A percentile compares a stretch with the other conserved stretches of the same genome.
Evolutionary conservation across 495 filamentous ascomycete species (phyloP).

Genomic region (Penicillium diatomitis): DNA sequence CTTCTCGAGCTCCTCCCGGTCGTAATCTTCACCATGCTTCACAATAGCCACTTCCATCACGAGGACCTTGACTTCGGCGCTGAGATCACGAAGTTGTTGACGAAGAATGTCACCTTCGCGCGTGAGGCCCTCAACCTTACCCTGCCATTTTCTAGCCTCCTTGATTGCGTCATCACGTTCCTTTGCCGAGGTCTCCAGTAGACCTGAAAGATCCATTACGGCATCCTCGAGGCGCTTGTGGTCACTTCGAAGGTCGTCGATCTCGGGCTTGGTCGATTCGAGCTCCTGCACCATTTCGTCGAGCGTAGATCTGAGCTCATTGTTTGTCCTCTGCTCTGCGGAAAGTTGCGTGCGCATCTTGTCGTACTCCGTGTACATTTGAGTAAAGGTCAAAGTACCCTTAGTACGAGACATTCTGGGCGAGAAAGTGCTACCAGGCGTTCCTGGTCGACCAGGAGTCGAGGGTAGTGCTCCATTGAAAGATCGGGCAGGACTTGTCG

Average conservation of each 20-base stretch:
- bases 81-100: conserved; percentile 83
- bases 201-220: conserved; percentile 69
- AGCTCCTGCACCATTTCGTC: conserved; percentile 68
- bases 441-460: conserved; percentile 41
- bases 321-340: conserved; percentile 58
- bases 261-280: conserved; percentile 50
- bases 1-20: conserved; percentile 60
- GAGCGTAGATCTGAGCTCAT: conserved; percentile 61
- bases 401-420: conserved; percentile 49
- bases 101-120: conserved; percentile 72
- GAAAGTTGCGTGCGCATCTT: conserved; percentile 50
- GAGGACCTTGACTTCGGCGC: conserved; percentile 79
- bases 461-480: conserved; percentile 40
- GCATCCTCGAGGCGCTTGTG: conserved; percentile 50
- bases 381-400: conserved; percentile 52
- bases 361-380: conserved; percentile 58
- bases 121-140: conserved; percentile 55
- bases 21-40: conserved; percentile 71
- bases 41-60: conserved; percentile 69
- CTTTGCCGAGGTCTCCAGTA: conserved; percentile 46
- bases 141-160: conserved; percentile 62
- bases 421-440: conserved; percentile 45
- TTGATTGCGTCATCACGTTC: conserved; percentile 49
- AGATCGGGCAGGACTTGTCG: conserved; percentile 44
- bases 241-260: conserved; percentile 50